Percentiles rank a stretch among this genome's conserved stretches.
Conservation (phyloP, 1,284 basidiomycete genomes). For the Cystobasidium pallidum region DNA sequence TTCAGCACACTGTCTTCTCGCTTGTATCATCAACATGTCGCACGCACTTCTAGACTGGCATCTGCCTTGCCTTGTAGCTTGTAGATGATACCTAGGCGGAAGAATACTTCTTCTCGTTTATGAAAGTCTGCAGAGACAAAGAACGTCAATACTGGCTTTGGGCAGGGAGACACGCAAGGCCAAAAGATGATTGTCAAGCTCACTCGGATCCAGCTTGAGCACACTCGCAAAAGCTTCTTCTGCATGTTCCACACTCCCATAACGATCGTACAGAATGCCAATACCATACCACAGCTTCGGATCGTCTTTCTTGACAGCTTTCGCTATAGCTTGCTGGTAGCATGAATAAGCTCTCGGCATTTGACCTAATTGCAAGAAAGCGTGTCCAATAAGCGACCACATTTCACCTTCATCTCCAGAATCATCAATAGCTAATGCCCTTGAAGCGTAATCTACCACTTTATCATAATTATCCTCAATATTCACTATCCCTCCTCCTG, state of each 20-base stretch:
- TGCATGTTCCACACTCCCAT: constrained; percentile 96
- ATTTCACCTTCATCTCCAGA: constrained; percentile 49
- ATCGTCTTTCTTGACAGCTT: constrained; percentile 73
- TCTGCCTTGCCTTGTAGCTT: constrained; percentile 95
- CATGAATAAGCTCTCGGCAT: constrained; percentile 97
- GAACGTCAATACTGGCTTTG: too few relatives aligned
- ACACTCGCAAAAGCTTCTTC: constrained; percentile 98
- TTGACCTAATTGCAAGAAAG: constrained; percentile 91
- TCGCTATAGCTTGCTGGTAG: constrained; percentile 97
- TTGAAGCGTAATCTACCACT: constrained; percentile 18
- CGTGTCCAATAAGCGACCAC: constrained; percentile 52
- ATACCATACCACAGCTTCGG: constrained; percentile 99
- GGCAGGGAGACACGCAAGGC: too few relatives aligned
- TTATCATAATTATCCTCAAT: constrained; percentile 25
- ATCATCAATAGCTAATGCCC: constrained; percentile 17
- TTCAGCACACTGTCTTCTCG: too few relatives aligned
- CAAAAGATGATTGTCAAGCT: constrained; percentile 46
- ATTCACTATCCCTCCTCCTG: background rate
- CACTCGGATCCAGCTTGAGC: constrained; percentile 93
- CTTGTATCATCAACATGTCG: background rate
- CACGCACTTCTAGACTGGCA: constrained; percentile 68
- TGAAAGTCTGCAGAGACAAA: constrained; percentile 75
- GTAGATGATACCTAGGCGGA: constrained; percentile 98
- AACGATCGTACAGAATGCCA: constrained; percentile 97
- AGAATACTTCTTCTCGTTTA: constrained; percentile 98